A percentile compares a stretch with the other conserved stretches of the same genome.
These are phyloP conservation scores for Ustilago shanxiensis DNA, from an alignment of 1,284 basidiomycete genomes.

Conservation along the genomic window DNA sequence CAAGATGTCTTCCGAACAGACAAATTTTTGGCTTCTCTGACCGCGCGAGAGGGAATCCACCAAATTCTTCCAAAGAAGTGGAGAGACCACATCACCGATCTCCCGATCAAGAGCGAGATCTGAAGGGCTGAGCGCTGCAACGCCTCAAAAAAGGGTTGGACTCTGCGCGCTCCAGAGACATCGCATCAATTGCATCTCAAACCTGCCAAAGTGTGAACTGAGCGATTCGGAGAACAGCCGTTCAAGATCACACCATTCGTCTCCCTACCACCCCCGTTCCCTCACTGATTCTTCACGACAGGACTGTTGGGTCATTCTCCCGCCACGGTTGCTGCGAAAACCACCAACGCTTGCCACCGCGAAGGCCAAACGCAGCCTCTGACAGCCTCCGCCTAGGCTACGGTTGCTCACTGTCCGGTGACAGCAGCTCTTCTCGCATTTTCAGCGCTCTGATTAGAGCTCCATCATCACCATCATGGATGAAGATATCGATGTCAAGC, in stretches of 20 bases:
- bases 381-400: not conserved
- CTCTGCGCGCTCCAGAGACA: slow-evolving; percentile 14
- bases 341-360: not conserved
- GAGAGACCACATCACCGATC: slow-evolving; percentile 12
- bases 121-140: slow-evolving; percentile 11
- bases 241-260: not conserved
- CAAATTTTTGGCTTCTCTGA: slow-evolving; percentile 28
- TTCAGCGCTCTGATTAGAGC: slow-evolving; percentile 16
- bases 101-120: not conserved
- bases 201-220: slow-evolving; percentile 7
- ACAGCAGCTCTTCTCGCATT: not conserved
- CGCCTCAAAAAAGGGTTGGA: slow-evolving; percentile 6
- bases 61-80: slow-evolving; percentile 1
- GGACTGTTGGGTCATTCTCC: slow-evolving; percentile 5
- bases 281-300: not conserved
- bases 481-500: slow-evolving; percentile 43
- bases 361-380: not conserved
- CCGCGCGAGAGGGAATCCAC: slow-evolving; percentile 25
- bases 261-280: not conserved
- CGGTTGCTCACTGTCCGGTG: not conserved
- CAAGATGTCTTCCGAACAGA: slow-evolving; percentile 6
- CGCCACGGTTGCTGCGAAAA: not conserved
- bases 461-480: slow-evolving; percentile 19
- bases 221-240: not conserved
- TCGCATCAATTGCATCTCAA: slow-evolving; percentile 16